Conservation (phyloP, 2,329 filamentous ascomycete species). For the Hymenoscyphus scutula region DNA sequence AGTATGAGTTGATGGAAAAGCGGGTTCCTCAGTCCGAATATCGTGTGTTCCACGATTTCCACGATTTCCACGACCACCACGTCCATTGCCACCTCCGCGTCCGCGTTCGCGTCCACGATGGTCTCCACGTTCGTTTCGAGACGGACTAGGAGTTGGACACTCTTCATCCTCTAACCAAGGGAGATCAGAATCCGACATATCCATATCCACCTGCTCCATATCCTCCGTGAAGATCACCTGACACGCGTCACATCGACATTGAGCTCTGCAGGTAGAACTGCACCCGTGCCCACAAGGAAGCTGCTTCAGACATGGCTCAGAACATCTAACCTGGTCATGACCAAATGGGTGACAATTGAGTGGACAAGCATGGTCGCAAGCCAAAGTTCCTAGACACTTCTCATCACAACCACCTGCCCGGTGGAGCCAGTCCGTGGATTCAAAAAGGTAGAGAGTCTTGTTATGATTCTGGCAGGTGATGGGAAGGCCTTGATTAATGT, state of each 20-base stretch:
- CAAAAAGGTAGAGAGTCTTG: slow-evolving; percentile 48
- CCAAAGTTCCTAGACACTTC: slow-evolving; percentile 42
- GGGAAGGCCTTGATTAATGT: slow-evolving; percentile 49
- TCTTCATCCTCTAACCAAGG: too few relatives aligned
- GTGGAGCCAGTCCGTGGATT: slow-evolving; percentile 51
- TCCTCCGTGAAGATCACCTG: neutral
- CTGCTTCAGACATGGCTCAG: slow-evolving; percentile 23
- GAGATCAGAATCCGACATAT: too few relatives aligned
- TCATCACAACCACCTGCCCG: slow-evolving; percentile 52
- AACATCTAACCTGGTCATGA: slow-evolving; percentile 29
- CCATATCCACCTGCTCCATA: neutral
- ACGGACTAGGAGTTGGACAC: too few relatives aligned
- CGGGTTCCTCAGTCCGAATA: too few relatives aligned
- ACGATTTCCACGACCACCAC: too few relatives aligned
- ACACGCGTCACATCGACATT: slow-evolving; percentile 28
- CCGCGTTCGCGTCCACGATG: too few relatives aligned
- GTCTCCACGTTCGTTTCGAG: too few relatives aligned
- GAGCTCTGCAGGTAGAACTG: slow-evolving; percentile 25
- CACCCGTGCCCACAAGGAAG: slow-evolving; percentile 35
- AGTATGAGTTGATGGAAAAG: too few relatives aligned
- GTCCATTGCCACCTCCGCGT: too few relatives aligned
- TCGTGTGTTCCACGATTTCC: too few relatives aligned
- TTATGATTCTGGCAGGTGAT: slow-evolving; percentile 62
- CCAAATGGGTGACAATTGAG: slow-evolving; percentile 33
- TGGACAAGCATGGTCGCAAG: slow-evolving; percentile 34